These are phyloP conservation scores for barley (Hordeum vulgare) DNA, from an alignment of 176 grass and related monocot genomes.

Conservation along the genomic window MorexV3_pseudomolecules_assembly NC_058519.1:617232453-617232952, in stretches of 20 bases:
- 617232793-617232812: slow-evolving; percentile 17
- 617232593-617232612: neutral
- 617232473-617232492: neutral
- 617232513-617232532: slow-evolving; percentile 12
- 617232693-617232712: neutral
- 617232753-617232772: neutral
- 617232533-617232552: slow-evolving; percentile 14
- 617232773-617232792: neutral
- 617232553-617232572: neutral
- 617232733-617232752: neutral
- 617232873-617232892: neutral
- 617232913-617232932: neutral
- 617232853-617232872: neutral
- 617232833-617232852: too few species aligned
- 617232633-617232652: neutral
- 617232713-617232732: neutral
- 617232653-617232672: neutral
- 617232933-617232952: neutral
- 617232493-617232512: neutral
- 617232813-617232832: too few species aligned
- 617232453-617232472: neutral
- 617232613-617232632: neutral
- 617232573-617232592: neutral
- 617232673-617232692: slow-evolving; percentile 25
- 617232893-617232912: neutral